Evolutionary conservation across 768 basidiomycete species (phyloP).

Genomic region (Boletus rubropictus): DNA sequence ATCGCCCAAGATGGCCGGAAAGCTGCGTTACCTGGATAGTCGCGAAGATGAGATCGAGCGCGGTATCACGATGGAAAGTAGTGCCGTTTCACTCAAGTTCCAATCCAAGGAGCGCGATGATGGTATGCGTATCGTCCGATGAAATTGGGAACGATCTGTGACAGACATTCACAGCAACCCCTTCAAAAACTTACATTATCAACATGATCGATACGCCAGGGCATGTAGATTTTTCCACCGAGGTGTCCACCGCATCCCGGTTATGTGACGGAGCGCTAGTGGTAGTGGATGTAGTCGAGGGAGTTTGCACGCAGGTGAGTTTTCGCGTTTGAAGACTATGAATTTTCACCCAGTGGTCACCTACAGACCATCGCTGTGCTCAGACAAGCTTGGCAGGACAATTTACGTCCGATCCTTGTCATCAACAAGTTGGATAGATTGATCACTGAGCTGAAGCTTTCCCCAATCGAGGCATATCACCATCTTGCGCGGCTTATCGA

Average conservation of each 20-base stretch:
- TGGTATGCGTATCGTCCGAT: constrained; percentile 42
- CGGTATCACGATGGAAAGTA: constrained; percentile 99
- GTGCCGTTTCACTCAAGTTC: constrained; percentile 87
- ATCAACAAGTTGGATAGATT: constrained; percentile 97
- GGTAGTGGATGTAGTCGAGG: constrained; percentile 94
- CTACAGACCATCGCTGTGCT: constrained; percentile 88
- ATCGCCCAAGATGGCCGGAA: constrained; percentile 89
- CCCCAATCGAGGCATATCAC: constrained; percentile 89
- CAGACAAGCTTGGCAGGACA: constrained; percentile 89
- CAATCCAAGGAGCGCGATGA: constrained; percentile 65
- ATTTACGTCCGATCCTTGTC: constrained; percentile 83
- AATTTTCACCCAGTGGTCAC: not conserved
- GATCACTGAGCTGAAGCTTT: constrained; percentile 86
- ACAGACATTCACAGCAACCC: constrained; percentile 45
- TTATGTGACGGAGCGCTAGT: constrained; percentile 95
- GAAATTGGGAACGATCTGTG: constrained; percentile 14
- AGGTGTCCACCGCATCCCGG: constrained; percentile 91
- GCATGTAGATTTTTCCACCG: constrained; percentile 97
- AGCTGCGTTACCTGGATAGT: constrained; percentile 91
- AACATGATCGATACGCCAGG: constrained; percentile 99
- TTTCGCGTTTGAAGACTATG: not conserved
- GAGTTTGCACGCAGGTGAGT: constrained; percentile 92
- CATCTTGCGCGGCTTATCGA: constrained; percentile 92
- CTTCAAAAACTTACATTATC: constrained; percentile 68
- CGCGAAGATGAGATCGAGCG: constrained; percentile 96